A percentile compares a stretch with the other conserved stretches of the same genome.
Evolutionary conservation across 1,284 basidiomycete genomes (phyloP).

Genomic region (Athelia psychrophila): DNA sequence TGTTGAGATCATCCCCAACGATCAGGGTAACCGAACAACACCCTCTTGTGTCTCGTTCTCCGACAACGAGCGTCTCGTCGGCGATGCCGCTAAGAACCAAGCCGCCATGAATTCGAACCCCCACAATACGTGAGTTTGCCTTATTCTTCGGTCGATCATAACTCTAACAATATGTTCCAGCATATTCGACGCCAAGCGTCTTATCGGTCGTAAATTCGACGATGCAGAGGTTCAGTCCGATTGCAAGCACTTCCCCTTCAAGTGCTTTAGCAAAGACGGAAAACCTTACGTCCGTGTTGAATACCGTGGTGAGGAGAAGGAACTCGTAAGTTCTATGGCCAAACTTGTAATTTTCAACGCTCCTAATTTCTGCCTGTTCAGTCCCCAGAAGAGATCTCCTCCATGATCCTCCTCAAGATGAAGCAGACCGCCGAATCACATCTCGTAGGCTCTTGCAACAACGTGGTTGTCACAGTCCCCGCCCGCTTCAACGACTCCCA

Average conservation of each 20-base stretch:
- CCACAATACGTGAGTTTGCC: conserved; percentile 30
- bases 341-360: not conserved
- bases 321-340: conserved; percentile 22
- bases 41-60: conserved; percentile 71
- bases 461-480: conserved; percentile 71
- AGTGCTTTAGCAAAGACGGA: not conserved
- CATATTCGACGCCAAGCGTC: not conserved
- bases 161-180: conserved; percentile 47
- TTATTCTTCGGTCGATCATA: conserved; percentile 28
- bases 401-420: conserved; percentile 46
- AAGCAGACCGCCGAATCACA: conserved; percentile 31
- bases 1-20: conserved; percentile 45
- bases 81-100: conserved; percentile 76
- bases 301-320: not conserved
- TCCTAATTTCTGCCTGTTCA: conserved; percentile 1
- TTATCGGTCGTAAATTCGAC: not conserved
- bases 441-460: conserved; percentile 64
- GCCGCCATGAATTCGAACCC: conserved; percentile 55
- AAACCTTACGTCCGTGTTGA: not conserved
- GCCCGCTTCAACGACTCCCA: conserved; percentile 17
- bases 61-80: conserved; percentile 69
- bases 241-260: not conserved
- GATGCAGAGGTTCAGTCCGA: not conserved
- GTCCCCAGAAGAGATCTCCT: conserved; percentile 75
- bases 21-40: conserved; percentile 77